A percentile compares a stretch with the other conserved stretches of the same genome.
These are phyloP conservation scores for Cladorrhinum samala DNA, from an alignment of 495 filamentous ascomycete species.

Conservation along the genomic window DNA sequence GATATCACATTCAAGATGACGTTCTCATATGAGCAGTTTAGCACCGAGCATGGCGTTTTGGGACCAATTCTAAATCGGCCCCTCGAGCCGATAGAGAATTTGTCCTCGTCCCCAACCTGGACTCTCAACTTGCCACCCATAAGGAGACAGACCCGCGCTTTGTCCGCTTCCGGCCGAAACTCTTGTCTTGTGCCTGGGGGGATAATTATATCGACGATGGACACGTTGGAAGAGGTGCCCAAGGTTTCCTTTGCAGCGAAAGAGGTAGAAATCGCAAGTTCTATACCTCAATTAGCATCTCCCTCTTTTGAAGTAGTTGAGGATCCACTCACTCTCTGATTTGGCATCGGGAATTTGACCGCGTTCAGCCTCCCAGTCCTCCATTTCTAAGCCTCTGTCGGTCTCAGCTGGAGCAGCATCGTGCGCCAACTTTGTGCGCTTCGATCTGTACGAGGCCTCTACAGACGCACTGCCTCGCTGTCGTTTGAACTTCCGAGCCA, in stretches of 20 bases:
- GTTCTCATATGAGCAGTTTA: conserved; percentile 25
- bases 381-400: conserved; percentile 5
- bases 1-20: conserved; percentile 24
- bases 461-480: too few species aligned
- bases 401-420: background rate
- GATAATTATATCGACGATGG: conserved; percentile 21
- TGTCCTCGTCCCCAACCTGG: conserved; percentile 16
- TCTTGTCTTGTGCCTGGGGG: conserved; percentile 19
- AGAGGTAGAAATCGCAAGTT: conserved; percentile 25
- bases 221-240: conserved; percentile 14
- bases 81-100: conserved; percentile 22
- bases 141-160: conserved; percentile 23
- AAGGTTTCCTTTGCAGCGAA: conserved; percentile 21
- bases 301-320: background rate
- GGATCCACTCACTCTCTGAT: too few species aligned
- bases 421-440: background rate
- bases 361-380: conserved; percentile 11
- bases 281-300: conserved; percentile 4
- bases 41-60: conserved; percentile 14
- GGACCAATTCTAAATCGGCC: conserved; percentile 24
- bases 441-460: too few species aligned
- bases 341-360: background rate
- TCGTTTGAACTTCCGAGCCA: too few species aligned
- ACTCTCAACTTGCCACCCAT: conserved; percentile 24
- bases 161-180: conserved; percentile 6